Base-by-base conservation (phyloP, 2,329 filamentous ascomycete genomes). In the Cryphonectria nitschkei region DNA sequence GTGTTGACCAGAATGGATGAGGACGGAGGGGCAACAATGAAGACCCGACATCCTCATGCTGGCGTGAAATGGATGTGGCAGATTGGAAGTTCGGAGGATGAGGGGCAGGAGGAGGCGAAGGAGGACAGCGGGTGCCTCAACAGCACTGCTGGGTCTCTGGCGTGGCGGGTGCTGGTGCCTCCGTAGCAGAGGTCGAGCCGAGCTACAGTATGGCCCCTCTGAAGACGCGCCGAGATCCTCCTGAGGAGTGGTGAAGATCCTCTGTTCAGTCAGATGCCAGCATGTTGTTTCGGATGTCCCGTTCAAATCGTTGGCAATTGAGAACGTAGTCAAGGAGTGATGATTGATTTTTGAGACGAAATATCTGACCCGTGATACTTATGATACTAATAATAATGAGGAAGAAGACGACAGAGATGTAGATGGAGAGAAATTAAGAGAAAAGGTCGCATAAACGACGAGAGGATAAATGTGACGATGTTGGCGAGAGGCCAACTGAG, bases 11-110 rank as follows among this genome's bases (percentile, higher is more conserved):
- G 43, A 46, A n/a, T 19, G 61, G 60, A n/a, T 19, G 61, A 37
- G n/a, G 26, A 52, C 65, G 50, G 43, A 19, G 19, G 32, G 41
- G 60, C 26, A 54, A n/a, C 34, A 39, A 60, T n/a, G 68, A 58
- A 58, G 68, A 72, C 41, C 32, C 63, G 70, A 70, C 70, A 72
- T 72, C 41, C 68, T 68, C 61, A 39, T 39, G 16, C 58, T 61
- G 5, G 34, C 13, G 54, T 32, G 14, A 34, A 32, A 14, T 32
- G 29, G 29, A 56, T 29, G 52, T 56, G 4, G 22, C 8, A 26
- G 52, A 16, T 3, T 56, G n/a, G n/a, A 56, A n/a, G 52, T n/a
- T 29, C 52, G 41, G 14, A 43, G 41, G 43, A 46, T 11, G 43
- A 46, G 13, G 43, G 13, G 16, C 11, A 50, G 2, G 16, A 50